These are phyloP conservation scores for Alternaria dauci DNA, from an alignment of 2,329 filamentous ascomycete species.

Conservation along the genomic window DNA sequence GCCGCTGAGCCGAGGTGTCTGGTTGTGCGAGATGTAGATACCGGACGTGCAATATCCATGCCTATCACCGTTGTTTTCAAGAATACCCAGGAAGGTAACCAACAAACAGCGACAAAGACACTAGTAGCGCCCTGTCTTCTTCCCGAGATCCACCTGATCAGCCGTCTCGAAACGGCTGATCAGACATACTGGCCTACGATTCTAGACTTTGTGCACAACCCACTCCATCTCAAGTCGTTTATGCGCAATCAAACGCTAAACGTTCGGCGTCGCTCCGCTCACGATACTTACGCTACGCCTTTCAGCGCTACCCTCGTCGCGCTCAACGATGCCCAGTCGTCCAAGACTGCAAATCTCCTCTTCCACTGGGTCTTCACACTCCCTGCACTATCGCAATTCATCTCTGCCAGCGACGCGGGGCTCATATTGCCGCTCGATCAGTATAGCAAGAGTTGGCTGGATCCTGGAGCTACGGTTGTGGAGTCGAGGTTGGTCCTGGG, in stretches of 20 bases:
- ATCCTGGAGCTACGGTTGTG: slow-evolving; percentile 67
- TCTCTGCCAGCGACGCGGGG: slow-evolving; percentile 66
- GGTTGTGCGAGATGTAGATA: slow-evolving; percentile 85
- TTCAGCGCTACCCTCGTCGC: slow-evolving; percentile 80
- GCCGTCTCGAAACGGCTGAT: slow-evolving; percentile 67
- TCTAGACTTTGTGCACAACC: slow-evolving; percentile 74
- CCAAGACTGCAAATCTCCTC: slow-evolving; percentile 53
- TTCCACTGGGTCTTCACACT: slow-evolving; percentile 80
- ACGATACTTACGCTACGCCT: slow-evolving; percentile 66
- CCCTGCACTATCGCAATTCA: slow-evolving; percentile 57
- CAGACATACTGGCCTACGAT: slow-evolving; percentile 82
- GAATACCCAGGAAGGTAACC: slow-evolving; percentile 17
- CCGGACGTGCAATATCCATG: slow-evolving; percentile 77
- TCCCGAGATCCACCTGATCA: slow-evolving; percentile 70
- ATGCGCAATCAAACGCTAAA: slow-evolving; percentile 74
- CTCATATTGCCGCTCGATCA: slow-evolving; percentile 53
- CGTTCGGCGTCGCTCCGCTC: slow-evolving; percentile 70
- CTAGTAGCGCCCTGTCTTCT: slow-evolving; percentile 66
- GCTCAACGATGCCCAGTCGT: slow-evolving; percentile 67
- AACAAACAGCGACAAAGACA: slow-evolving; percentile 23
- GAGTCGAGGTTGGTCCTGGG: slow-evolving; percentile 75
- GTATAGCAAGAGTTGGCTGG: slow-evolving; percentile 59
- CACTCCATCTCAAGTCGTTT: slow-evolving; percentile 71
- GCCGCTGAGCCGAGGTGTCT: slow-evolving; percentile 90
- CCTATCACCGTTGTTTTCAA: slow-evolving; percentile 72